Evolutionary conservation across 306 rosid genomes (phyloP), one percentile per base, ranked within the genome.

Genomic region (Dryas octopetala): DNA sequence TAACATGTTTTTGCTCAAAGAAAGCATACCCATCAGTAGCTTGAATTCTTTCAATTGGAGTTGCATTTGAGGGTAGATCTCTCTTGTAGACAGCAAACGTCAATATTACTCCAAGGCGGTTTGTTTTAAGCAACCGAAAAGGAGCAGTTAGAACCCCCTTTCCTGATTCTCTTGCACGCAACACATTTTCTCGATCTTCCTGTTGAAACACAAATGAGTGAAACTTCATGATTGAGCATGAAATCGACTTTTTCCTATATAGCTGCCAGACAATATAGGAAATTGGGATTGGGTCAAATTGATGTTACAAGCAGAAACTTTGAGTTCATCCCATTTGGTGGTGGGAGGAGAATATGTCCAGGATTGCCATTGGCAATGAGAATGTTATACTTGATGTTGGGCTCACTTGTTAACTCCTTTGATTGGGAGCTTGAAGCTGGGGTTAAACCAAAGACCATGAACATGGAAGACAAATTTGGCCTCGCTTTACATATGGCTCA

Each of bases 141-240:
- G 98, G 99, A 32, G 97, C 97, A 64, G 99, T 92, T 68, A 95
- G 82, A 71, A 92, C 99, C 62, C 96, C 99, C 86, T 92, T 95
- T 77, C 99, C 98, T 2, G 91, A 90, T 76, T 81, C 96, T 83
- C 99, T 92, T 58, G 99, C 99, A 5, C 97, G 91, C 81, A 90
- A 59, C 66, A 95, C 96, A 70, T 92, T 95, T 48, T 85, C 83
- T 15, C 93, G 86, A 85, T 92, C 97, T 83, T 95, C 99, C 99
- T 95, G 92, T 85, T 84, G 61, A 74, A 77, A 71, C 68, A n/a
- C n/a, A n/a, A n/a, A n/a, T n/a, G n/a, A n/a, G n/a, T n/a, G n/a
- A n/a, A n/a, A n/a, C n/a, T n/a, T n/a, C n/a, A n/a, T n/a, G n/a
- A n/a, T n/a, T n/a, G n/a, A n/a, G n/a, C n/a, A n/a, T n/a, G n/a